Percentiles rank a stretch among this genome's conserved stretches.
Conservation (phyloP, 2,329 filamentous ascomycete genomes). For the Chaetomiaceae sp. region DNA sequence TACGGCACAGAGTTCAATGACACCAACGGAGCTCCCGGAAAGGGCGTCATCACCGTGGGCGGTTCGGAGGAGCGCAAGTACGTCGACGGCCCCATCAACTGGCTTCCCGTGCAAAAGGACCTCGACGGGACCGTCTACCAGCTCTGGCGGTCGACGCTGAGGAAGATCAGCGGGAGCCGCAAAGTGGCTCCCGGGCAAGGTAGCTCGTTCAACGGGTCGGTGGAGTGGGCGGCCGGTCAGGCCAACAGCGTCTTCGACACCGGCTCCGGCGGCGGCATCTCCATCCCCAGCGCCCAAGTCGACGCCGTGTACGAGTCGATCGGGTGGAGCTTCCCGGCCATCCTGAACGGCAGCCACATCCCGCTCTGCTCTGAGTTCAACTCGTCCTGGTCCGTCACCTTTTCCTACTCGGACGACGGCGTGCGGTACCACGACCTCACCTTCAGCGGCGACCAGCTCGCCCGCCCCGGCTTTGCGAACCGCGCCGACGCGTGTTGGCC, state of each 20-base stretch:
- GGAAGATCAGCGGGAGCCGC: background rate
- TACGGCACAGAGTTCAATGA: background rate
- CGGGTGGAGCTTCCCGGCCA: background rate
- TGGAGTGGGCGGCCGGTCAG: no score
- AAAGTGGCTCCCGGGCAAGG: background rate
- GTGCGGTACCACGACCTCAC: background rate
- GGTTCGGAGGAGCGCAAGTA: background rate
- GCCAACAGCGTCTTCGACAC: background rate
- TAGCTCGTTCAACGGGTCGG: background rate
- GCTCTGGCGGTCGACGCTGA: background rate
- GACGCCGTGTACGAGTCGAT: background rate
- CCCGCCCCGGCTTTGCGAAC: background rate
- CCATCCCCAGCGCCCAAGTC: background rate
- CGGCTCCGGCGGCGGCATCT: background rate
- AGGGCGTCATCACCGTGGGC: background rate
- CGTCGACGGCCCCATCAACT: background rate
- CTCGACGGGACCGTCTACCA: background rate
- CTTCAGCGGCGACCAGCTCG: background rate
- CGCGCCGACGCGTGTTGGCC: background rate
- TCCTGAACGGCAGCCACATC: background rate
- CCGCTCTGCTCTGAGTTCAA: background rate
- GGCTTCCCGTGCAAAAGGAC: no score
- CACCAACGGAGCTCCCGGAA: background rate
- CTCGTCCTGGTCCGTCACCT: background rate
- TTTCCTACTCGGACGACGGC: background rate